phyloP scores from a whole-genome alignment of 2,329 filamentous ascomycete genomes.

The Colletotrichum navitas region DNA sequence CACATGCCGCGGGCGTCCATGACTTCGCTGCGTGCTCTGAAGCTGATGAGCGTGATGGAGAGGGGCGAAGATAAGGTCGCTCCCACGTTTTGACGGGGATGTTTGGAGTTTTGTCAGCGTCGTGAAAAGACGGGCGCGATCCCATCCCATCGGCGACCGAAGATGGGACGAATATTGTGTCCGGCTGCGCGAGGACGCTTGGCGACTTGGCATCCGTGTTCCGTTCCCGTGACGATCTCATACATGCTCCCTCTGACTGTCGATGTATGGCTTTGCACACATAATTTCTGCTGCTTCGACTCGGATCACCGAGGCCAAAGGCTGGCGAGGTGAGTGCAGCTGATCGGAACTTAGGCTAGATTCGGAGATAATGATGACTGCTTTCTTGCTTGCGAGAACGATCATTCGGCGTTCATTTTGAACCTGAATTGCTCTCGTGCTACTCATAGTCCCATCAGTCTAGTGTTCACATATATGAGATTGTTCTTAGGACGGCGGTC shows the following conservation, averaged over 20 bases:
- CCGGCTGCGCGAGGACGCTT: neutral
- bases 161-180: conserved; percentile 16
- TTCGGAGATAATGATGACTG: neutral
- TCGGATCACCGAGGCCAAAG: neutral
- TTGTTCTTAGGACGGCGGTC: neutral
- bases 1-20: conserved; percentile 34
- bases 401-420: neutral
- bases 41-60: conserved; percentile 39
- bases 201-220: neutral
- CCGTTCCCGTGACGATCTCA: neutral
- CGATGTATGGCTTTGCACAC: neutral
- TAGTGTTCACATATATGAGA: neutral
- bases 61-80: conserved; percentile 39
- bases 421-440: neutral
- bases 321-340: neutral
- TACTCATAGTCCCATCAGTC: neutral
- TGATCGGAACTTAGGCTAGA: neutral
- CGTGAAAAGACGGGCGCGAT: neutral
- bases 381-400: neutral
- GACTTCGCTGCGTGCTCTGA: conserved; percentile 44
- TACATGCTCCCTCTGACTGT: neutral
- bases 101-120: neutral
- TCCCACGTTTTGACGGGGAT: conserved; percentile 32
- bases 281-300: neutral
- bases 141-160: conserved; percentile 26